These are phyloP conservation scores for Geranium rotundifolium DNA, from an alignment of 345 rosid species.

Conservation along the genomic window DNA sequence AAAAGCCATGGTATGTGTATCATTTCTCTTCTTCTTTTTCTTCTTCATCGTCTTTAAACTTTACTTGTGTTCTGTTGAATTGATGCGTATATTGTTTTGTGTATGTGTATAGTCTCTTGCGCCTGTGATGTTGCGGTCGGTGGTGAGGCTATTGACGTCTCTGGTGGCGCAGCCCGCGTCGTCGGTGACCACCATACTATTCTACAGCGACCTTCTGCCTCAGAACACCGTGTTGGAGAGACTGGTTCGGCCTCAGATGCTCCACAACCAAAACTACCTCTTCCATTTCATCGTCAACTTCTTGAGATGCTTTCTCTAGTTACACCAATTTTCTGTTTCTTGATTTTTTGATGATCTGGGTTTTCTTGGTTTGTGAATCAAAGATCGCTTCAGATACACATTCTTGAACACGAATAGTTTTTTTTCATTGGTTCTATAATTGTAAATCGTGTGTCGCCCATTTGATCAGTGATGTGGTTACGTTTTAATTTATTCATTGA, in stretches of 20 bases:
- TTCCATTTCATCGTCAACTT: slow-evolving; percentile 44
- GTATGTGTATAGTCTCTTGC: slow-evolving; percentile 20
- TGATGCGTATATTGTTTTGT: too few species aligned
- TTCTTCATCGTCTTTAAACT: too few species aligned
- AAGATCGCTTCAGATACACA: neutral
- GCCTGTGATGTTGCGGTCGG: slow-evolving; percentile 31
- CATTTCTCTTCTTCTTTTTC: too few species aligned
- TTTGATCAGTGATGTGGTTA: too few species aligned
- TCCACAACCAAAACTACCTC: slow-evolving; percentile 32
- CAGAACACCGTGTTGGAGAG: slow-evolving; percentile 23
- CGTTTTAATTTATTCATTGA: too few species aligned
- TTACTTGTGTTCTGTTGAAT: too few species aligned
- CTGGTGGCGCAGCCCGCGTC: slow-evolving; percentile 24
- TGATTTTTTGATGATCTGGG: too few species aligned
- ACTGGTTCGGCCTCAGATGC: slow-evolving; percentile 33
- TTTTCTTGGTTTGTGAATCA: too few species aligned
- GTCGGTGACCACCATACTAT: slow-evolving; percentile 31
- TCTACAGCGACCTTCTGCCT: slow-evolving; percentile 43
- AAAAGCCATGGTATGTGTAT: slow-evolving; percentile 15
- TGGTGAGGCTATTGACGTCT: slow-evolving; percentile 22
- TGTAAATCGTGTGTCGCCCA: too few species aligned
- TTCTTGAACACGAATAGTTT: neutral
- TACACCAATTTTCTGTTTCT: neutral
- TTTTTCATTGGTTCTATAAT: too few species aligned
- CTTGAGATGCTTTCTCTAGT: slow-evolving; percentile 42